Evolutionary conservation across 192 early-diverging fungal genomes (phyloP), one percentile per base, ranked within the genome.

Genomic region (Dimargaris xerosporica): DNA sequence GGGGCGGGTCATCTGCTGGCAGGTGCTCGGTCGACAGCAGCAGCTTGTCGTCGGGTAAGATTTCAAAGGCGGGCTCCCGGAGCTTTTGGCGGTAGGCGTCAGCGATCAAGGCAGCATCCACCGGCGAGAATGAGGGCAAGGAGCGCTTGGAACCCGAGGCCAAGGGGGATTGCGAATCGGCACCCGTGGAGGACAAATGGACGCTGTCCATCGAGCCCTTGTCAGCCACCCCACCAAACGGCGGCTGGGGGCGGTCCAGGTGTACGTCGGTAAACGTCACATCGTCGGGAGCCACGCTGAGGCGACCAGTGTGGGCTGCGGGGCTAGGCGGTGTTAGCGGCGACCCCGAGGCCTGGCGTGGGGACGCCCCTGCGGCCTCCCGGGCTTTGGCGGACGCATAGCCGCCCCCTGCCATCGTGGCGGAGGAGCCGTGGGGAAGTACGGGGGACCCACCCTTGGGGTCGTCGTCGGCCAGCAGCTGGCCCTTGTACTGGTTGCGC

Each of bases 61-160:
- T 63, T 64, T 72, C 44, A 62, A 63, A 7, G 59, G 71, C 50
- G 69, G 74, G 71, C 64, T 73, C 70, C 54, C 74, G 71, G 29
- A 76, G 68, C 13, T 71, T 71, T 48, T 72, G 69, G 31, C 74
- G 74, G 69, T 71, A 73, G 43, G 66, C 70, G 46, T 76, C 74
- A 25, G 71, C 74, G 42, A 76, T 76, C 34, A 73, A 68, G 10
- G 69, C 65, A 17, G 74, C 74, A 29, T 76, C 71, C 59, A 73
- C 69, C 0, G 58, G 41, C 10, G 41, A 44, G 26, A 60, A 60
- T 17, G 58, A 44, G 69, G 65, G 55, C 65, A 72, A 45, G 67
- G 66, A 30, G 64, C 67, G 25, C 64, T 68, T 29, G 66, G 66
- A 4, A 66, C 47, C 47, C 53, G 44, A 11, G 59, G 51, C 47